These are phyloP conservation scores for Globisporangium orthogonon DNA, from an alignment of 352 stramenopile species.

Conservation along the genomic window DNA sequence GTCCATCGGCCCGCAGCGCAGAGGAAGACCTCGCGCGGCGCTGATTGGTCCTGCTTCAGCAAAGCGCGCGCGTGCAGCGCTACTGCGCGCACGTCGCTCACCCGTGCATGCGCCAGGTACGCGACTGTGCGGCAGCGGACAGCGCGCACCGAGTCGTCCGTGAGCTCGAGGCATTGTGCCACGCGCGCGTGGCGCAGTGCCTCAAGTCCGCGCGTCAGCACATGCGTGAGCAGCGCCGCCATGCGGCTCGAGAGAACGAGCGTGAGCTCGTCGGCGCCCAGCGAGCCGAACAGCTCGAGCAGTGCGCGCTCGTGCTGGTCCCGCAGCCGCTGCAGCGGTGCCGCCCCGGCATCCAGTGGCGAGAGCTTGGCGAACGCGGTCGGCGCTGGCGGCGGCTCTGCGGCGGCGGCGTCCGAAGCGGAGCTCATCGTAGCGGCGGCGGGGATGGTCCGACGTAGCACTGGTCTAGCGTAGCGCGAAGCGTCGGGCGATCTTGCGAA, in stretches of 20 bases:
- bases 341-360: conserved; percentile 4
- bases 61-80: conserved; percentile 36
- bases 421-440: too few species aligned
- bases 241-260: conserved; percentile 53
- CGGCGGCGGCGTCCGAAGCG: not conserved
- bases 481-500: not conserved
- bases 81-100: conserved; percentile 40
- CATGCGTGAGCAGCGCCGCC: conserved; percentile 49
- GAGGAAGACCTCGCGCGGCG: conserved; percentile 19
- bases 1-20: conserved; percentile 48
- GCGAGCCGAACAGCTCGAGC: conserved; percentile 27
- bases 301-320: conserved; percentile 36
- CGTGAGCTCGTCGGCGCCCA: conserved; percentile 27
- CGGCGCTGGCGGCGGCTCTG: not conserved
- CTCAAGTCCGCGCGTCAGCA: conserved; percentile 36
- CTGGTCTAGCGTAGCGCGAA: not conserved
- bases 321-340: conserved; percentile 19
- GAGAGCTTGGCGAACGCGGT: conserved; percentile 6
- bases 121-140: conserved; percentile 27
- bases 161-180: conserved; percentile 51
- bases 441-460: too few species aligned
- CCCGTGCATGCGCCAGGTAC: conserved; percentile 36
- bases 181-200: conserved; percentile 28
- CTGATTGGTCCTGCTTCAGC: conserved; percentile 5
- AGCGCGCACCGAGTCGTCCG: conserved; percentile 27